Base-by-base conservation (phyloP, 1,284 basidiomycete species). In the Microbotryomycetes sp. region DNA sequence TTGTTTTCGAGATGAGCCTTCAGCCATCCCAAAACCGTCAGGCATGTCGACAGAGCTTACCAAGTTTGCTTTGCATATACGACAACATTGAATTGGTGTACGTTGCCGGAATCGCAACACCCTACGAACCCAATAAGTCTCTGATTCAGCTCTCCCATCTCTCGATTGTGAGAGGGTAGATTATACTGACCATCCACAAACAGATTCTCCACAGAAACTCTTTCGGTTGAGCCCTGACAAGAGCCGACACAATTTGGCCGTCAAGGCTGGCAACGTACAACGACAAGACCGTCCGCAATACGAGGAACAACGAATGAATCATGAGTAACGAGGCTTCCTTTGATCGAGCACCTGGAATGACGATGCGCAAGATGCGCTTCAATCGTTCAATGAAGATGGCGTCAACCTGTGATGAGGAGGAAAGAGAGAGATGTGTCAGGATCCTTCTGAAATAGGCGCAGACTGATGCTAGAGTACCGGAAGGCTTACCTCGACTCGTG, bases 1-100 rank as follows among this genome's bases (percentile, higher is more conserved):
- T 3, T 23, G 6, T n/a, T 23, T 4, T 28, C 16, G n/a, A 4
- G 26, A 28, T 55, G n/a, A 45, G 49, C 22, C 4, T 15, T 49
- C 22, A 12, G 15, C 45, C 3, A 12, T 45, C 23, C 14, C n/a
- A 4, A 36, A 16, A 4, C 26, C 23, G 26, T 16, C 36, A n/a
- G 4, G 14, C 7, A 5, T n/a, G 1, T 6, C 26, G n/a, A 36
- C 3, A 23, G 3, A 14, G 42, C 55, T 32, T 14, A 66, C 67
- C 65, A 15, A 98, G 82, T 76, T 96, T 94, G 75, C 85, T 92
- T 76, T 97, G 93, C 19, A 97, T 83, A 74, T 90, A 97, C 68
- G 86, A 87, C 54, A 97, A 82, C 89, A 92, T 94, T 67, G 90
- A 92, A 75, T 98, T 98, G 30, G 90, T 93, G 82, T 92, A 94